These are phyloP conservation scores for Hortiboletus flavorubellus DNA, from an alignment of 768 basidiomycete genomes.

Conservation along the genomic window DNA sequence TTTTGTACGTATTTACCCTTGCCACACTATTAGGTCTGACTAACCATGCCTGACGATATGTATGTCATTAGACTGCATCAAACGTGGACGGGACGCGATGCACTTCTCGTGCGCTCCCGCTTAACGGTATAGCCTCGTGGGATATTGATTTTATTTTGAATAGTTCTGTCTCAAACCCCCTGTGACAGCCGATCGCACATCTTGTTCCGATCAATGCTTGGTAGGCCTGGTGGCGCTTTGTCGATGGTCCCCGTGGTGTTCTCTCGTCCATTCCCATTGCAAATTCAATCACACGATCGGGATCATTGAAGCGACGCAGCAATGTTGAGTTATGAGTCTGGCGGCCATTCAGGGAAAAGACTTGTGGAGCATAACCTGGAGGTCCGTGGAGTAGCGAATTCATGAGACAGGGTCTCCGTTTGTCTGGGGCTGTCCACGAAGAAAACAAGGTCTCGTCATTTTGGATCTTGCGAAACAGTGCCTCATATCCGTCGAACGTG, in stretches of 20 bases:
- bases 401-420: constrained; percentile 21
- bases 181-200: constrained; percentile 19
- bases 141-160: constrained; percentile 9
- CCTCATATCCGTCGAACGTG: constrained; percentile 20
- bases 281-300: constrained; percentile 21
- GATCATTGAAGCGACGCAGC: constrained; percentile 20
- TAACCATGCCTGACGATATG: constrained; percentile 9
- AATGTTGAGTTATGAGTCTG: constrained; percentile 2
- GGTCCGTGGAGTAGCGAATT: constrained; percentile 21
- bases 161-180: background rate
- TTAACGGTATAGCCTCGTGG: constrained; percentile 22
- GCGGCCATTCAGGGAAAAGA: constrained; percentile 8
- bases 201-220: constrained; percentile 27
- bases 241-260: constrained; percentile 25
- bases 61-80: constrained; percentile 16
- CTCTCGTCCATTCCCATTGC: constrained; percentile 21
- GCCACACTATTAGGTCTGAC: constrained; percentile 20
- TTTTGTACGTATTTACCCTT: constrained; percentile 27
- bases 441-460: background rate
- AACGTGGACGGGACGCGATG: constrained; percentile 9
- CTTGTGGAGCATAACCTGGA: constrained; percentile 19
- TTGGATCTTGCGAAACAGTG: constrained; percentile 1
- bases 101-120: constrained; percentile 10
- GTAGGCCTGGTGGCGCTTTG: constrained; percentile 18
- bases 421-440: constrained; percentile 1